Conservation (phyloP, 2,329 filamentous ascomycete genomes). For the Apiospora sp. region DNA sequence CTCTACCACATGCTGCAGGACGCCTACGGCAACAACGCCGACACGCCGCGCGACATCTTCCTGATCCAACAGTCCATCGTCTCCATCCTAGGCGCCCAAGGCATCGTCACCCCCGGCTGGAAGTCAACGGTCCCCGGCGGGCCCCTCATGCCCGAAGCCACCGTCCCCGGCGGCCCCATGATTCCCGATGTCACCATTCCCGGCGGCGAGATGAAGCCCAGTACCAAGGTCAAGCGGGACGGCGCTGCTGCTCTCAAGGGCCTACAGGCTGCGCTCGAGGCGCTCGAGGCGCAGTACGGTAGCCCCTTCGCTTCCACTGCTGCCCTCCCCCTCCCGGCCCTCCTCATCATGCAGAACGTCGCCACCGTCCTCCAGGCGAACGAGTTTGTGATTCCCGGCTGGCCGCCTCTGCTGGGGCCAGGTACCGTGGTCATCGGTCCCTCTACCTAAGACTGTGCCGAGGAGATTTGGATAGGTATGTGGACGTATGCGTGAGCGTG, state of each 20-base stretch:
- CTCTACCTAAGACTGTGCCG: conserved; percentile 28
- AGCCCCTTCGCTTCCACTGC: conserved; percentile 30
- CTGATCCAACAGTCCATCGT: conserved; percentile 39
- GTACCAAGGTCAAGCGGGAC: conserved; percentile 41
- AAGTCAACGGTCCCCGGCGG: conserved; percentile 38
- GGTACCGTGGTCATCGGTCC: conserved; percentile 32
- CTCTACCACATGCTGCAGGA: conserved; percentile 33
- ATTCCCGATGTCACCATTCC: conserved; percentile 39
- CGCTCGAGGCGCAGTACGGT: conserved; percentile 36
- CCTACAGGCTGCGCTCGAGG: conserved; percentile 32
- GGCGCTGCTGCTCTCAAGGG: conserved; percentile 37
- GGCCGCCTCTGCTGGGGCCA: conserved; percentile 37
- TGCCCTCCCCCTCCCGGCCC: conserved; percentile 35
- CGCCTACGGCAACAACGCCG: conserved; percentile 35
- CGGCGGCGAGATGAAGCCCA: conserved; percentile 40
- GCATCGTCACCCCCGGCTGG: conserved; percentile 22
- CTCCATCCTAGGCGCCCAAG: conserved; percentile 31
- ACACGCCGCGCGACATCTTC: conserved; percentile 36
- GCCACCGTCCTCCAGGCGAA: conserved; percentile 36
- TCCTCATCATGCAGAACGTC: conserved; percentile 37
- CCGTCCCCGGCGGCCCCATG: conserved; percentile 40
- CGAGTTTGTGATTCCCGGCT: conserved; percentile 35
- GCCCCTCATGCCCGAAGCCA: conserved; percentile 41
- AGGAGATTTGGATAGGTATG: neutral
- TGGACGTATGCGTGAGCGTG: neutral